A percentile compares a stretch with the other conserved stretches of the same genome.
Conservation (phyloP, 2,329 filamentous ascomycete species). For the Xylaria sp. region DNA sequence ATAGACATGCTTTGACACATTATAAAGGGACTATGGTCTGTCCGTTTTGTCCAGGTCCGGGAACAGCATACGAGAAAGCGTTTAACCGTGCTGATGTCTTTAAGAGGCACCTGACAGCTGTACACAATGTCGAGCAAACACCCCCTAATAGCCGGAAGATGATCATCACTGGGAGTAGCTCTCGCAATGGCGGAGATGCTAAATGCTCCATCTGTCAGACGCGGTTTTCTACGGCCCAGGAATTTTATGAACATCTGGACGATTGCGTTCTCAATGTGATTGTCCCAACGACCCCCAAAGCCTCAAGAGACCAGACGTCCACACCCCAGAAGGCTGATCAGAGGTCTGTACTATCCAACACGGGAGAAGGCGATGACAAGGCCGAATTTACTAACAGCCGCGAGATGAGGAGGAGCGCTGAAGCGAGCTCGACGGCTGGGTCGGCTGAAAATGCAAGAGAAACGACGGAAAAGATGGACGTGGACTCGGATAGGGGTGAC, state of each 20-base stretch:
- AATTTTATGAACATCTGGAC: constrained; percentile 96
- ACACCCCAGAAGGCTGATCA: constrained; percentile 44
- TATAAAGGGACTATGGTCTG: constrained; percentile 99
- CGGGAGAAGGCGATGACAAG: constrained; percentile 43
- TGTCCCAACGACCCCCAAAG: constrained; percentile 57
- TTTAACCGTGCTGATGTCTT: constrained; percentile 97
- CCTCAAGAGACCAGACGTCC: constrained; percentile 41
- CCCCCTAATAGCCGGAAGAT: constrained; percentile 90
- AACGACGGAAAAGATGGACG: constrained; percentile 45
- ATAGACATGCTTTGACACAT: constrained; percentile 90
- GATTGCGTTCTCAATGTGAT: constrained; percentile 70
- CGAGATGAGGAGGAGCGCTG: constrained; percentile 34
- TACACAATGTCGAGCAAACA: constrained; percentile 92
- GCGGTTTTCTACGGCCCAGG: constrained; percentile 84
- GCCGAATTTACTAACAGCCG: constrained; percentile 27
- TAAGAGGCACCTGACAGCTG: constrained; percentile 90
- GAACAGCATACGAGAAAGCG: constrained; percentile 89
- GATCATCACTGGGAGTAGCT: constrained; percentile 50
- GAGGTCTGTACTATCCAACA: constrained; percentile 36
- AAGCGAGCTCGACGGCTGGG: constrained; percentile 31
- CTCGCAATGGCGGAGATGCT: constrained; percentile 67
- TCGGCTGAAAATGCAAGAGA: constrained; percentile 39
- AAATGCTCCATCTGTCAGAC: constrained; percentile 91
- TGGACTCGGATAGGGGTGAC: constrained; percentile 46
- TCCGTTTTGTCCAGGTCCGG: constrained; percentile 90